phyloP scores from a whole-genome alignment of 352 stramenopile species.

The Peronospora belbahrii region DNA sequence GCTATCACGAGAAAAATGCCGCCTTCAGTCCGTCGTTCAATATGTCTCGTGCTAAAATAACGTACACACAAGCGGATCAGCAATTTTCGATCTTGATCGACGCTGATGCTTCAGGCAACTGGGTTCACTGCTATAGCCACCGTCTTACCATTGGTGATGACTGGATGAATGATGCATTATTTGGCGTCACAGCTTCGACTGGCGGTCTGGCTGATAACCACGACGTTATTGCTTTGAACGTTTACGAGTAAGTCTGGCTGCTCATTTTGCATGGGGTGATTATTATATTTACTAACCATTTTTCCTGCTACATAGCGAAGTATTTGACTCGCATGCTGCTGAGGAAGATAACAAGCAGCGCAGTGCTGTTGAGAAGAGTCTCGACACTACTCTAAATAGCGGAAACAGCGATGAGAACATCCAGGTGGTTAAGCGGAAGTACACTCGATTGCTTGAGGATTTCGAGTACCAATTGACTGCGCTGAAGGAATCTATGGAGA shows the following conservation, averaged over 20 bases:
- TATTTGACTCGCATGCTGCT: slow-evolving; percentile 45
- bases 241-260: slow-evolving; percentile 60
- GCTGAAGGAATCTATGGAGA: slow-evolving; percentile 75
- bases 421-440: slow-evolving; percentile 66
- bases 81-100: slow-evolving; percentile 66
- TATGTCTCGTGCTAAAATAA: slow-evolving; percentile 73
- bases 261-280: neutral
- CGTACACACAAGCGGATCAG: slow-evolving; percentile 57
- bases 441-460: slow-evolving; percentile 71
- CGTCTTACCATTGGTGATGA: slow-evolving; percentile 38
- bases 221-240: slow-evolving; percentile 61
- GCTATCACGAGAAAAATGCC: slow-evolving; percentile 77
- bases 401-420: slow-evolving; percentile 57
- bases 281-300: slow-evolving; percentile 4
- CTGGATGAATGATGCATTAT: slow-evolving; percentile 56
- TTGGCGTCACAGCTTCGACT: slow-evolving; percentile 75
- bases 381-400: slow-evolving; percentile 41
- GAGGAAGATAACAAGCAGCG: slow-evolving; percentile 57
- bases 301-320: slow-evolving; percentile 33
- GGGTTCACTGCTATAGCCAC: slow-evolving; percentile 57
- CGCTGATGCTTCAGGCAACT: slow-evolving; percentile 60
- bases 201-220: slow-evolving; percentile 81
- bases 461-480: slow-evolving; percentile 82
- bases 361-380: slow-evolving; percentile 37
- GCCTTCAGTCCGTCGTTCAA: slow-evolving; percentile 71